Conservation (phyloP, 75 land plant species). For the Picea sitchensis region DNA sequence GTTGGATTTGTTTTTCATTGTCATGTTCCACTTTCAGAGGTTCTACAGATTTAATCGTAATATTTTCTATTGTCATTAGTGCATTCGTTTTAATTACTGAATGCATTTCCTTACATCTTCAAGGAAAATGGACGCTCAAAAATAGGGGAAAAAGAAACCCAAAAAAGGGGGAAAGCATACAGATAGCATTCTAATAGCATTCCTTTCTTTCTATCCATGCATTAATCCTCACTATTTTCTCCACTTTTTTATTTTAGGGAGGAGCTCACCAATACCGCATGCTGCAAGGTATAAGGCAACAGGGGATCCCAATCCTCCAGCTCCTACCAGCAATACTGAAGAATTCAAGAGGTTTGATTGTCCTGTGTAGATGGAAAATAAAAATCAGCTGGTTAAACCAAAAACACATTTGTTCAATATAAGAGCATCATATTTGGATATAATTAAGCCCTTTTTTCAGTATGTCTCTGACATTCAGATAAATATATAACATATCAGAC, state of each 20-base stretch:
- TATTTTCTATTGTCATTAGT: no score
- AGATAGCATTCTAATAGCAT: not conserved
- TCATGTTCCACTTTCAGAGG: no score
- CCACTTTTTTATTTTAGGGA: not conserved
- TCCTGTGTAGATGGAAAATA: constrained; percentile 24
- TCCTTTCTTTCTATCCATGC: not conserved
- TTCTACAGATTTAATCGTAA: no score
- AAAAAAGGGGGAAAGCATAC: not conserved
- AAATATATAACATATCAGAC: not conserved
- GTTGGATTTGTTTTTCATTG: no score
- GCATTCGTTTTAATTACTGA: no score
- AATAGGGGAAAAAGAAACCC: no score
- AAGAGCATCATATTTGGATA: not conserved
- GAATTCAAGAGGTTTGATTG: constrained; percentile 72
- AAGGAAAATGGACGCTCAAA: no score
- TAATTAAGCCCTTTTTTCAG: not conserved
- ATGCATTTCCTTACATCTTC: no score
- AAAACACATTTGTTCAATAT: not conserved
- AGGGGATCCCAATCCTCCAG: constrained; percentile 96
- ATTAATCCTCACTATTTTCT: constrained; percentile 1
- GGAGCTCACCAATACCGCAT: constrained; percentile 77
- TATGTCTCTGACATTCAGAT: constrained; percentile 1
- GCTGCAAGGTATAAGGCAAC: constrained; percentile 90
- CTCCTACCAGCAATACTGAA: constrained; percentile 89
- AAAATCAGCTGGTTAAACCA: not conserved